These are phyloP conservation scores for Cercospora sp. DNA, from an alignment of 2,329 filamentous ascomycete species.

Conservation along the genomic window DNA sequence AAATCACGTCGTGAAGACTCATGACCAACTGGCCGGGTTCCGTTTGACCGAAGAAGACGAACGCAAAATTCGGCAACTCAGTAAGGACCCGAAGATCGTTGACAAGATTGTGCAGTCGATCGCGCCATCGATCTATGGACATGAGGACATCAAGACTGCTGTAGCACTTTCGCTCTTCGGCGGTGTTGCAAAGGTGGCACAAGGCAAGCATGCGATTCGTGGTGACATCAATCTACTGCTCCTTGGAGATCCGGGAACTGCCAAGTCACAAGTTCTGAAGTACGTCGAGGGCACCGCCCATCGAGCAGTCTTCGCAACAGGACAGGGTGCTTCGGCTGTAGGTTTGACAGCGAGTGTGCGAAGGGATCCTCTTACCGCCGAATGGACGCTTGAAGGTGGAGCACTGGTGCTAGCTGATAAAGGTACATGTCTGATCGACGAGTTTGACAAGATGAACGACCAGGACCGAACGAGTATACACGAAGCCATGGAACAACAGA, in stretches of 20 bases:
- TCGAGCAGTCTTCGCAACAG: slow-evolving; percentile 93
- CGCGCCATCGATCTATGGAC: slow-evolving; percentile 95
- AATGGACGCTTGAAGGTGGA: slow-evolving; percentile 97
- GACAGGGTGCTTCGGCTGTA: slow-evolving; percentile 93
- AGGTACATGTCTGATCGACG: slow-evolving; percentile 93
- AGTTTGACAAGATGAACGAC: slow-evolving; percentile 99
- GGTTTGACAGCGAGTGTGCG: slow-evolving; percentile 97
- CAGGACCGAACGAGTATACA: slow-evolving; percentile 97
- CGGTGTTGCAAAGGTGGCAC: slow-evolving; percentile 87
- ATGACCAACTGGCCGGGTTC: slow-evolving; percentile 97
- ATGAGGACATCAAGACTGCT: slow-evolving; percentile 95
- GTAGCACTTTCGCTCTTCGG: slow-evolving; percentile 92
- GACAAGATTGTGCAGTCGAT: slow-evolving; percentile 93
- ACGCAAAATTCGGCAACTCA: slow-evolving; percentile 81
- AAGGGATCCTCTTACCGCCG: slow-evolving; percentile 88
- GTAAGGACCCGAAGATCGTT: slow-evolving; percentile 84
- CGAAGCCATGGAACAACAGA: slow-evolving; percentile 99
- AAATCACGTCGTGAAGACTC: slow-evolving; percentile 94
- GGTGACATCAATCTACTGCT: slow-evolving; percentile 98
- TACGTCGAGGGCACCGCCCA: slow-evolving; percentile 98
- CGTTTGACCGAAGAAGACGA: slow-evolving; percentile 93
- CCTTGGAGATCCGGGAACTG: slow-evolving; percentile 94
- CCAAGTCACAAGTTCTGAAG: slow-evolving; percentile 96
- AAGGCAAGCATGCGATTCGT: slow-evolving; percentile 84
- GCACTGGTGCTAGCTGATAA: slow-evolving; percentile 92